Base-by-base conservation (phyloP, 257 asterid species). In the Solanum rostratum region DNA sequence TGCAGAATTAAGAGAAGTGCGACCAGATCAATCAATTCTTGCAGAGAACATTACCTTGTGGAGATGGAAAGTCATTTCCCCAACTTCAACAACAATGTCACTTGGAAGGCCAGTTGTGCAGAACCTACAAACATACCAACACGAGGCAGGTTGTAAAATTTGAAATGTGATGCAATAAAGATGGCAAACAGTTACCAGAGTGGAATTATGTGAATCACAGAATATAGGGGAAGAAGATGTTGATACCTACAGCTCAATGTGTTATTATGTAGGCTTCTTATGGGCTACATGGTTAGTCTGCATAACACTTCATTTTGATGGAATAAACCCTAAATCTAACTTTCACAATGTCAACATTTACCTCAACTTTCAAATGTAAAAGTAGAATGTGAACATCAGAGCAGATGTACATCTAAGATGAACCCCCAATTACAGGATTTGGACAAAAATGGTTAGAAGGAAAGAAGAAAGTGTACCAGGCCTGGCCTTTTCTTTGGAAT, bases 21-120 rank as follows among this genome's bases (percentile, higher is more conserved):
- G 14, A 43, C 12, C 3, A 62, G 79, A 15, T 22, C 39, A 79
- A 24, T 43, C 52, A 20, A 81, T 13, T 59, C 10, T 60, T 33
- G 84, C 39, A 18, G 39, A 53, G 11, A 30, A 54, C 20, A 33
- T 83, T 90, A 96, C 99, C 98, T 95, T 96, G 93, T 96, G 99
- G 79, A 96, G 98, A 90, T 95, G 98, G 89, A 96, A 96, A n/a
- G 99, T 90, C 98, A 95, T 94, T 85, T 93, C 98, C 85, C 91
- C 99, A 91, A 96, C 98, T 90, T 93, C 97, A 24, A 96, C 98
- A 83, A 92, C 90, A 15, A 96, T 87, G 90, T 96, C 99, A 83
- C 98, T 96, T 29, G 99, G 99, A 80, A 96, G 98, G 83, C 99
- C 99, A 62, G 95, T 91, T 6, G 98, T 92, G 93, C 98, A 95